Evolutionary conservation across 2,329 filamentous ascomycete species (phyloP), one percentile per base, ranked within the genome.

Genomic region (Pseudopithomyces maydicus): DNA sequence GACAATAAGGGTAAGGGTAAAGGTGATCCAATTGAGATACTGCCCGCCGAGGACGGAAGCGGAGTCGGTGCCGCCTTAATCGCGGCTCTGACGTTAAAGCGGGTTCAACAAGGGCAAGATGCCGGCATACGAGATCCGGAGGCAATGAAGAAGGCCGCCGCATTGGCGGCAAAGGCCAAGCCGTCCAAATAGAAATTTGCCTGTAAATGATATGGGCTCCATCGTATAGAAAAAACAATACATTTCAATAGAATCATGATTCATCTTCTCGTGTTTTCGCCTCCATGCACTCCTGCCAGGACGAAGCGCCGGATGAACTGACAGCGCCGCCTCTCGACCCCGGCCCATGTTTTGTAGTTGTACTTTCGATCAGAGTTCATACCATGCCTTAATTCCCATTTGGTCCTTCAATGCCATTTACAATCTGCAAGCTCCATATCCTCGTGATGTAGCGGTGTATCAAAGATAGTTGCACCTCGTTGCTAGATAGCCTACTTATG

Each of bases 51-150:
- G 80, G 95, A 99, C 75, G 95, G 95, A 63, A 94, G 90, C 64
- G 95, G 94, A 85, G 95, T 98, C n/a, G 94, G 94, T 65, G 95
- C 94, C 43, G 95, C 95, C 4, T 80, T 99, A 59, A 98, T 99
- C 81, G 95, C 95, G 7, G 87, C 87, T 7, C 71, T 89, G 72
- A 89, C 86, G 10, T 74, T 88, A 58, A 86, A 88, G 79, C 79
- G 86, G 57, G 81, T 85, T 60, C 81, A 85, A 73, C 80, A 82
- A 49, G 86, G 86, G 33, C 85, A 87, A 67, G 62, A 82, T 51
- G 81, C 79, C 32, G 86, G 86, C 66, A 85, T 89, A 63, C 79
- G 80, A 49, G 81, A 87, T 66, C 70, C 76, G 2, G 70, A 81
- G 54, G 70, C 70, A 26, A 77, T 82, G 76, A 65, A 81, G 38